A percentile compares a stretch with the other conserved stretches of the same genome.
Evolutionary conservation across 495 filamentous ascomycete genomes (phyloP).

Genomic region (Lentithecium fluviatile): DNA sequence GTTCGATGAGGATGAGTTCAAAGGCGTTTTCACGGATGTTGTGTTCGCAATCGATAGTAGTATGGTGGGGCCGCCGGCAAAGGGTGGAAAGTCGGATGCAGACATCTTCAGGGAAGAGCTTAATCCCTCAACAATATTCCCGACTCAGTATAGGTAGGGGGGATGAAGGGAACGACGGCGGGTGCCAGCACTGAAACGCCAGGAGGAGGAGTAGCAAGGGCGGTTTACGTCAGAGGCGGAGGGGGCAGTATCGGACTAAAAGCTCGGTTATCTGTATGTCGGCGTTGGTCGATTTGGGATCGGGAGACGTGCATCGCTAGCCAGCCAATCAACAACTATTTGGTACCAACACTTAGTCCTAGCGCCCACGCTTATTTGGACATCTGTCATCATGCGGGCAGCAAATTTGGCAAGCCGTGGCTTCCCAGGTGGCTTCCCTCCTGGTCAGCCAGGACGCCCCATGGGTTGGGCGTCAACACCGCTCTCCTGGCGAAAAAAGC

Average conservation of each 20-base stretch:
- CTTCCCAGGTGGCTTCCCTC: constrained; percentile 6
- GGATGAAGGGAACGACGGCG: not conserved
- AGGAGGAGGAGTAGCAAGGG: not conserved
- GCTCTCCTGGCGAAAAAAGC: constrained; percentile 7
- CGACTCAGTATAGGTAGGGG: constrained; percentile 25
- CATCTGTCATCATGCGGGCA: constrained; percentile 12
- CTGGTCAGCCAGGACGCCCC: too few species aligned
- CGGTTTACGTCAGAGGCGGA: constrained; percentile 2
- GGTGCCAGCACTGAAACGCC: not conserved
- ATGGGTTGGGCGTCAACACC: constrained; percentile 20
- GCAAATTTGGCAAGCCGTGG: not conserved
- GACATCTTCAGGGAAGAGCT: constrained; percentile 47
- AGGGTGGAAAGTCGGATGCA: constrained; percentile 41
- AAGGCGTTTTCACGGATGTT: constrained; percentile 64
- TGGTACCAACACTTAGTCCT: not conserved
- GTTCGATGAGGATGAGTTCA: constrained; percentile 63
- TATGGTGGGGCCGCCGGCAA: constrained; percentile 18
- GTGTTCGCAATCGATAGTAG: constrained; percentile 65
- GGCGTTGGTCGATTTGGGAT: not conserved
- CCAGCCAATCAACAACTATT: not conserved
- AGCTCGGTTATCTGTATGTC: constrained; percentile 2
- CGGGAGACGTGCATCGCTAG: not conserved
- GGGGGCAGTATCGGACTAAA: not conserved
- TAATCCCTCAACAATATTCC: constrained; percentile 43
- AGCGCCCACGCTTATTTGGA: constrained; percentile 21